Percentiles rank a stretch among this genome's conserved stretches.
Conservation (phyloP, 148 eudicot species). For the Chenopodium berlandieri region DNA sequence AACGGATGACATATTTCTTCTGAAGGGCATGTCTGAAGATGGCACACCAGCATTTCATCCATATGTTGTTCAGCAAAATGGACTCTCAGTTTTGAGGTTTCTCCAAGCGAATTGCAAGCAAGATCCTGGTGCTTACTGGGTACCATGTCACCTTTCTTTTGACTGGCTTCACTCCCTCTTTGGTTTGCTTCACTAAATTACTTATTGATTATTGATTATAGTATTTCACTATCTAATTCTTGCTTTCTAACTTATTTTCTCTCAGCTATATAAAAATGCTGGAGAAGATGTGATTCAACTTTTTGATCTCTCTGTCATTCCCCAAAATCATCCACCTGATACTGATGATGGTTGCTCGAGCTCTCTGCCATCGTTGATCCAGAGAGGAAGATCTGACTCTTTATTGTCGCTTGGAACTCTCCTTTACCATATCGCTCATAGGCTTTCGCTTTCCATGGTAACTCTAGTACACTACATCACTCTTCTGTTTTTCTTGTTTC, state of each 20-base stretch:
- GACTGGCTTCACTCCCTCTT: not conserved
- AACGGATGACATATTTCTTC: constrained; percentile 85
- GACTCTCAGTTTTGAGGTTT: constrained; percentile 88
- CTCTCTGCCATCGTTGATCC: constrained; percentile 64
- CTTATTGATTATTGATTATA: not conserved
- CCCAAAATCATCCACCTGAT: constrained; percentile 58
- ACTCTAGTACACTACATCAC: not conserved
- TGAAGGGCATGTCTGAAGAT: constrained; percentile 89
- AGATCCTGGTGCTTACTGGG: constrained; percentile 99
- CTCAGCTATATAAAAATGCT: constrained; percentile 84
- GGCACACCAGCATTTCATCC: constrained; percentile 96
- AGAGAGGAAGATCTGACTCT: constrained; percentile 75
- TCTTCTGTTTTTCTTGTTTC: not conserved
- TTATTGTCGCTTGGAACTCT: constrained; percentile 81
- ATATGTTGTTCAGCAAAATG: constrained; percentile 91
- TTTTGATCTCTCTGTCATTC: constrained; percentile 82
- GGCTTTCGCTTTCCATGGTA: constrained; percentile 90
- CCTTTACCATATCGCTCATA: constrained; percentile 84
- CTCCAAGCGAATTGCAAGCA: constrained; percentile 94
- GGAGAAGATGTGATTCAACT: constrained; percentile 97
- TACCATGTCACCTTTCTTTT: constrained; percentile 30
- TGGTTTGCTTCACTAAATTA: not conserved
- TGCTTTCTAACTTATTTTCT: constrained; percentile 9
- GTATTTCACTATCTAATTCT: not conserved
- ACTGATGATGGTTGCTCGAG: constrained; percentile 49